phyloP scores from a whole-genome alignment of 495 filamentous ascomycete species.

The Aspergillus heteromorphus region DNA sequence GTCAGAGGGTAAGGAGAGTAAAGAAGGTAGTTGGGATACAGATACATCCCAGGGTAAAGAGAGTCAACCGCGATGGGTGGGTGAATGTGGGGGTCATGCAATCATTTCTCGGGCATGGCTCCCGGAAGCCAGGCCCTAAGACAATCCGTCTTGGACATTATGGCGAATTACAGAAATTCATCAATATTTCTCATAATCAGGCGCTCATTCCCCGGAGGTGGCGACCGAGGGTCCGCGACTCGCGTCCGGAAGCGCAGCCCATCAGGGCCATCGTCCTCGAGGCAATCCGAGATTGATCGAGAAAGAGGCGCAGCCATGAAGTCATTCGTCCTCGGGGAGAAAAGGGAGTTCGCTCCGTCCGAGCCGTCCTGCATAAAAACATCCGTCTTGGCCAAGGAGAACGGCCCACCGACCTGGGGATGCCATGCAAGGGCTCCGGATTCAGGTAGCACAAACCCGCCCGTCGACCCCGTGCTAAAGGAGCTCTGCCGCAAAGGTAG shows the following conservation, averaged over 20 bases:
- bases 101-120: constrained; percentile 23
- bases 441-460: constrained; percentile 10
- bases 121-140: neutral
- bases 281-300: constrained; percentile 28
- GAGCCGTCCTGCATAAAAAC: constrained; percentile 36
- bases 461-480: constrained; percentile 24
- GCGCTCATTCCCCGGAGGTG: constrained; percentile 39
- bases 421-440: constrained; percentile 3
- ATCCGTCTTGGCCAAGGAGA: constrained; percentile 30
- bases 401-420: constrained; percentile 7
- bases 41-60: constrained; percentile 3
- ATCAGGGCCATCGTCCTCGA: constrained; percentile 23
- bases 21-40: constrained; percentile 3
- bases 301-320: constrained; percentile 39
- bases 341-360: constrained; percentile 30
- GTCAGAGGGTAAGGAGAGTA: constrained; percentile 8
- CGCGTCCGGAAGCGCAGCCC: constrained; percentile 26
- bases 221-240: constrained; percentile 45
- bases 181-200: constrained; percentile 51
- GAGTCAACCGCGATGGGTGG: neutral
- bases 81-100: constrained; percentile 29
- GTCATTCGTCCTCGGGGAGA: constrained; percentile 46
- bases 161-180: constrained; percentile 42
- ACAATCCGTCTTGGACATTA: constrained; percentile 5
- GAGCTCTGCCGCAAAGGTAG: constrained; percentile 41